Evolutionary conservation across 2,329 filamentous ascomycete species (phyloP).

Genomic region (Stachybotrys elegans): DNA sequence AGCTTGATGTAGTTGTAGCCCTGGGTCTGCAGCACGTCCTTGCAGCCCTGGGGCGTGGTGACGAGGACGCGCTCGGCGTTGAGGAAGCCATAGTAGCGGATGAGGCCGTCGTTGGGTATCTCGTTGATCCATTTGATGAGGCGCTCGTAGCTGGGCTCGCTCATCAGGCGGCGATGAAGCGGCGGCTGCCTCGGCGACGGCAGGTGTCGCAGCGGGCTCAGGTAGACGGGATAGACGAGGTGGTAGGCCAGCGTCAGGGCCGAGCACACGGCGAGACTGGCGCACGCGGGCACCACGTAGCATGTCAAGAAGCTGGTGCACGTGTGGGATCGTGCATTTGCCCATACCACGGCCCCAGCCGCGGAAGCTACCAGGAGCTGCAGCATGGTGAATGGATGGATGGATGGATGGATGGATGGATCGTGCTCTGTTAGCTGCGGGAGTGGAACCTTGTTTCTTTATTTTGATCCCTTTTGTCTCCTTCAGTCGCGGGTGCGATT

Average conservation of each 20-base stretch:
- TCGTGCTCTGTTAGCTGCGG: too few species aligned
- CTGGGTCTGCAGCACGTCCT: slow-evolving; percentile 1
- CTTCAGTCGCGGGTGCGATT: too few species aligned
- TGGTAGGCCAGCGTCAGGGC: slow-evolving; percentile 26
- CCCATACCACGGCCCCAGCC: not conserved
- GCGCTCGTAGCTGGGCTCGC: slow-evolving; percentile 6
- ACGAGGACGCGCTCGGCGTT: slow-evolving; percentile 1
- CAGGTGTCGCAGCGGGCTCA: slow-evolving; percentile 10
- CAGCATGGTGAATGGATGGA: too few species aligned
- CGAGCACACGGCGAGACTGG: slow-evolving; percentile 44
- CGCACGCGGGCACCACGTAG: slow-evolving; percentile 50
- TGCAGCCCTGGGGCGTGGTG: slow-evolving; percentile 1
- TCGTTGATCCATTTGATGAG: slow-evolving; percentile 9
- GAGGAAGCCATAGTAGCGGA: slow-evolving; percentile 2
- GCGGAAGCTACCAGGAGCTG: not conserved
- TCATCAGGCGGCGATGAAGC: slow-evolving; percentile 4
- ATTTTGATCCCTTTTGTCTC: too few species aligned
- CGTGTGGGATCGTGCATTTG: slow-evolving; percentile 17
- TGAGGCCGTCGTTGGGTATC: slow-evolving; percentile 2
- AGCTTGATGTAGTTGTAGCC: slow-evolving; percentile 11
- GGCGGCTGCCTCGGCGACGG: slow-evolving; percentile 7
- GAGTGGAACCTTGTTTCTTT: too few species aligned
- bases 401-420: too few species aligned
- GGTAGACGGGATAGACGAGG: slow-evolving; percentile 9
- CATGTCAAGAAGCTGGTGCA: slow-evolving; percentile 45